Percentiles rank a stretch among this genome's conserved stretches.
These are phyloP conservation scores for Epichloe uncinata DNA, from an alignment of 2,329 filamentous ascomycete genomes.

Conservation along the genomic window DNA sequence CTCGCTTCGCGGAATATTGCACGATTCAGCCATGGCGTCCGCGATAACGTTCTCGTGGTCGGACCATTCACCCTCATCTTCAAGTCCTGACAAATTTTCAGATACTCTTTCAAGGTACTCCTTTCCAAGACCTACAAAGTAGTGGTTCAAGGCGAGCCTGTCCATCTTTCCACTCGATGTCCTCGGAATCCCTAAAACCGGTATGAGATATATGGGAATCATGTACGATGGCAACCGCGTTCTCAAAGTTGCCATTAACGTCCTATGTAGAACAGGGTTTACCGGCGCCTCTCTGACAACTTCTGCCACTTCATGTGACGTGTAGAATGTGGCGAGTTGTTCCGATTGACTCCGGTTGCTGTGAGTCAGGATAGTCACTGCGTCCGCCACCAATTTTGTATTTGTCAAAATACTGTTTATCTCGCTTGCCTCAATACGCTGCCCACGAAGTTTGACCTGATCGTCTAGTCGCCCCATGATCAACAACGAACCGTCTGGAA, in stretches of 20 bases:
- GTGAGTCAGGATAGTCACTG: constrained; percentile 46
- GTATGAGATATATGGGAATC: constrained; percentile 62
- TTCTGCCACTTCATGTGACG: constrained; percentile 23
- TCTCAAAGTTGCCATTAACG: constrained; percentile 41
- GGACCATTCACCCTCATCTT: constrained; percentile 33
- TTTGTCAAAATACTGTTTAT: constrained; percentile 51
- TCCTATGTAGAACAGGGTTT: constrained; percentile 20
- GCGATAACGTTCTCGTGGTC: constrained; percentile 43
- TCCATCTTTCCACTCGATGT: constrained; percentile 68
- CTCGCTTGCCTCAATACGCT: constrained; percentile 66
- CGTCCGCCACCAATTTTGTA: constrained; percentile 41
- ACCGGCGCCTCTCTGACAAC: constrained; percentile 26
- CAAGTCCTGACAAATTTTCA: constrained; percentile 13
- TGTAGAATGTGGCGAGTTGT: constrained; percentile 57
- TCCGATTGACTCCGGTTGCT: constrained; percentile 25
- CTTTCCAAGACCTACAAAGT: constrained; percentile 32
- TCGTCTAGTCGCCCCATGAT: constrained; percentile 64
- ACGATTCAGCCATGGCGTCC: constrained; percentile 35
- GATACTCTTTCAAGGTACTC: constrained; percentile 28
- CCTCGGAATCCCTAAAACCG: constrained; percentile 54
- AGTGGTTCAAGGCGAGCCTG: constrained; percentile 33
- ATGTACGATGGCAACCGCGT: constrained; percentile 58
- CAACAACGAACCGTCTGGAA: constrained; percentile 61
- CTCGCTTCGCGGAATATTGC: constrained; percentile 28
- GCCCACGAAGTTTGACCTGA: constrained; percentile 70